phyloP scores from a whole-genome alignment of 768 basidiomycete species.

The Asterophora lycoperdoides region DNA sequence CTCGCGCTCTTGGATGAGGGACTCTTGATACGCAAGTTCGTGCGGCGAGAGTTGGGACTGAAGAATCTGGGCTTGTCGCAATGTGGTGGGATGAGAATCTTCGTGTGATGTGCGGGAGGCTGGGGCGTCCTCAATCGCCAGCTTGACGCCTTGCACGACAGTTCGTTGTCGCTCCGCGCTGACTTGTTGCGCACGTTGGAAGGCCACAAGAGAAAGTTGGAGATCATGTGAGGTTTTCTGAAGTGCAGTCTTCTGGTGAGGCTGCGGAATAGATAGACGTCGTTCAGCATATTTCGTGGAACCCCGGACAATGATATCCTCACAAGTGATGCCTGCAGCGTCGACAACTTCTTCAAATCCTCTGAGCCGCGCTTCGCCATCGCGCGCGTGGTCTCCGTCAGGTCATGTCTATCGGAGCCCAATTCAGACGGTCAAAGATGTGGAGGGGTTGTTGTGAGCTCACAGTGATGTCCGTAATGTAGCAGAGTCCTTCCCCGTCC shows the following conservation, averaged over 20 bases:
- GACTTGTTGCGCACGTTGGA: constrained; percentile 87
- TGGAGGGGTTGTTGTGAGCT: constrained; percentile 26
- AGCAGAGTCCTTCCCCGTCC: constrained; percentile 77
- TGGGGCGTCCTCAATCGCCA: constrained; percentile 73
- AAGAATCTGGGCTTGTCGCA: constrained; percentile 66
- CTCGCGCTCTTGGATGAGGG: constrained; percentile 91
- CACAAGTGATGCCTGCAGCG: constrained; percentile 60
- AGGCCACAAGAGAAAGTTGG: constrained; percentile 82
- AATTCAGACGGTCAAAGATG: background rate
- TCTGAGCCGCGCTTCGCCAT: constrained; percentile 94
- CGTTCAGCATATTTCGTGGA: background rate
- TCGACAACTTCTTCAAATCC: constrained; percentile 85
- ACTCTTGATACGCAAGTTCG: constrained; percentile 94
- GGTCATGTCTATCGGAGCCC: constrained; percentile 63
- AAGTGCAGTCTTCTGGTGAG: constrained; percentile 75
- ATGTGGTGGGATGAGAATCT: constrained; percentile 43
- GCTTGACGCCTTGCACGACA: constrained; percentile 82
- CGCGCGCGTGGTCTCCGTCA: constrained; percentile 90
- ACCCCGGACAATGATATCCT: constrained; percentile 17
- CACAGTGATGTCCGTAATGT: constrained; percentile 80
- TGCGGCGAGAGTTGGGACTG: constrained; percentile 79
- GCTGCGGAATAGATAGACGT: constrained; percentile 37
- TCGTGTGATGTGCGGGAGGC: constrained; percentile 26
- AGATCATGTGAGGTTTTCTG: constrained; percentile 94
- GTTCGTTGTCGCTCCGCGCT: constrained; percentile 88